A percentile compares a stretch with the other conserved stretches of the same genome.
Conservation (phyloP, 1,284 basidiomycete species). For the Volvariella volvacea region DNA sequence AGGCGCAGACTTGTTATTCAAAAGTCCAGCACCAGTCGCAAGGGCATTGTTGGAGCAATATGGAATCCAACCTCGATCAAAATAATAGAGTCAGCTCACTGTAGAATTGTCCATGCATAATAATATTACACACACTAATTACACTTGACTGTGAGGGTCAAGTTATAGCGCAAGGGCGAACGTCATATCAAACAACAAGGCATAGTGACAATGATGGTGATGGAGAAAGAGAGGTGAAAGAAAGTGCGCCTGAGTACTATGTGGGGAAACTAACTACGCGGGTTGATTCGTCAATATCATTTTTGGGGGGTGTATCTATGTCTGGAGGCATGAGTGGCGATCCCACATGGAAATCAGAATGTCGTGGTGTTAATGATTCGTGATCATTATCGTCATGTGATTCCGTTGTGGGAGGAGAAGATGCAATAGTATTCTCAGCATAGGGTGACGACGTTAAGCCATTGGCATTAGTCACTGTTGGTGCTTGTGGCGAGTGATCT, state of each 20-base stretch:
- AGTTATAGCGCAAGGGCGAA: no score
- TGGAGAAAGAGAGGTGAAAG: background rate
- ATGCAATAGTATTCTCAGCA: background rate
- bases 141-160: no score
- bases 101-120: background rate
- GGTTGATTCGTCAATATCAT: background rate
- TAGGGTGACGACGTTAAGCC: constrained; percentile 5
- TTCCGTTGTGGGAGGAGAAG: background rate
- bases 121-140: no score
- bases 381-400: constrained; percentile 1
- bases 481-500: background rate
- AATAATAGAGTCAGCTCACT: background rate
- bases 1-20: constrained; percentile 87
- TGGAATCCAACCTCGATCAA: constrained; percentile 40
- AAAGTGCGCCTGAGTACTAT: background rate
- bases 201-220: constrained; percentile 7
- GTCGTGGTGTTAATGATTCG: constrained; percentile 8
- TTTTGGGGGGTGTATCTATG: constrained; percentile 1
- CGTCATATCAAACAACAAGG: constrained; percentile 1
- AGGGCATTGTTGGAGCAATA: constrained; percentile 57
- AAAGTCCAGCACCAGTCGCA: constrained; percentile 66
- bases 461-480: constrained; percentile 11
- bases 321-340: constrained; percentile 8
- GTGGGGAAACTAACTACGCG: background rate
- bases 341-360: constrained; percentile 7